Evolutionary conservation across 805 yeast genomes (phyloP).

Genomic region (Hanseniaspora occidentalis): DNA sequence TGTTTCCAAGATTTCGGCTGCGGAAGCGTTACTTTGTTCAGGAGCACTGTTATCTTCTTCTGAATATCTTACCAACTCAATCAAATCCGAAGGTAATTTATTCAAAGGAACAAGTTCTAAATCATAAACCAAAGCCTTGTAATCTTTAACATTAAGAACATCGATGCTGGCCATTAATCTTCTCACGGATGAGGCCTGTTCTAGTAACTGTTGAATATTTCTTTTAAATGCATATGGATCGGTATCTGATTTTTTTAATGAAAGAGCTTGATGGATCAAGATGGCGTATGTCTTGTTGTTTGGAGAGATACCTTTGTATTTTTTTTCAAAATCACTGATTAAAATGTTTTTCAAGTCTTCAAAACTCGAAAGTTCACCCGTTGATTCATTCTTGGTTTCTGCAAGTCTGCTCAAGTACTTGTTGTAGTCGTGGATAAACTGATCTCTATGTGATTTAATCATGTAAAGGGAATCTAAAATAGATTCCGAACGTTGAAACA

Average conservation of each 20-base stretch:
- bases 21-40: not conserved
- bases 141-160: conserved; percentile 20
- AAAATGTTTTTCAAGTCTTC: conserved; percentile 29
- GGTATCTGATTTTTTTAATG: conserved; percentile 8
- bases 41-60: not conserved
- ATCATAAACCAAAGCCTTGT: conserved; percentile 25
- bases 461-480: conserved; percentile 52
- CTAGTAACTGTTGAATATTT: conserved; percentile 12
- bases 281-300: conserved; percentile 54
- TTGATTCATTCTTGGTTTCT: conserved; percentile 9
- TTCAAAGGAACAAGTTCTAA: conserved; percentile 22
- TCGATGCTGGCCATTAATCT: conserved; percentile 17
- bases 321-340: conserved; percentile 28
- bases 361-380: conserved; percentile 20
- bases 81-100: conserved; percentile 17
- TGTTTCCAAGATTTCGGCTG: not conserved
- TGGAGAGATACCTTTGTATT: conserved; percentile 25
- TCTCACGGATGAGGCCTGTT: conserved; percentile 9
- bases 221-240: conserved; percentile 4
- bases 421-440: conserved; percentile 56
- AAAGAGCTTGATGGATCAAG: conserved; percentile 34
- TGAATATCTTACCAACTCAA: conserved; percentile 10
- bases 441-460: conserved; percentile 29
- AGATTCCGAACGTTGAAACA: conserved; percentile 56
- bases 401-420: conserved; percentile 34